Evolutionary conservation across 805 yeast genomes (phyloP), one percentile per base, ranked within the genome.

Genomic region (Ogataea salicorniae): DNA sequence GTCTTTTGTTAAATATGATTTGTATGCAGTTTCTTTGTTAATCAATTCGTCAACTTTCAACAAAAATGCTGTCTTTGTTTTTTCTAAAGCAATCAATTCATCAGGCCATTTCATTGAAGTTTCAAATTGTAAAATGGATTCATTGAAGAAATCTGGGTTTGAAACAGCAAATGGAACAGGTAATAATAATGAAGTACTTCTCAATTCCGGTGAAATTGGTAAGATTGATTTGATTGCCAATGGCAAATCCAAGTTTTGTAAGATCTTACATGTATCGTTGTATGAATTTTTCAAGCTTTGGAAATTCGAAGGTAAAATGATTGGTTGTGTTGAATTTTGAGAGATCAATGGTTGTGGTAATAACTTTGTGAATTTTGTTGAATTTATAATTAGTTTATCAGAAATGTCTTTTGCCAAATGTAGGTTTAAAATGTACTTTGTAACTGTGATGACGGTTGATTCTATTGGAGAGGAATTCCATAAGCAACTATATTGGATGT

Each of bases 71-170:
- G 95, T 80, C 61, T 94, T 94, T 15, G 96, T 85, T 59, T 85
- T 83, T 64, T 94, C 98, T 46, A 90, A 69, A 2, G 97, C 90
- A 37, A 74, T 69, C 6, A 89, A 63, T 63, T 94, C 97, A 65
- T 87, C 95, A 2, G 99, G 99, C 99, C 99, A 94, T 63, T 82
- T 81, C n/a, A 79, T 75, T 2, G 96, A 87, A 4, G 87, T 73
- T 68, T 94, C 99, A 64, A 94, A 88, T 66, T 91, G 96, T 35
- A 94, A 63, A 9, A 94, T 75, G 15, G 84, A 82, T 39, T 87
- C 91, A 57, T 85, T 87, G 72, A 88, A 80, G 60, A 85, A 87
- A 59, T 85, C 87, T 5, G 89, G 90, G 55, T 77, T 81, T 2
- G 87, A 74, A 31, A 75, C 72, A 7, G 92, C 89, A 71, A 79